phyloP scores from a whole-genome alignment of 2,329 filamentous ascomycete species.

The Ophiocordyceps camponoti-floridani region DNA sequence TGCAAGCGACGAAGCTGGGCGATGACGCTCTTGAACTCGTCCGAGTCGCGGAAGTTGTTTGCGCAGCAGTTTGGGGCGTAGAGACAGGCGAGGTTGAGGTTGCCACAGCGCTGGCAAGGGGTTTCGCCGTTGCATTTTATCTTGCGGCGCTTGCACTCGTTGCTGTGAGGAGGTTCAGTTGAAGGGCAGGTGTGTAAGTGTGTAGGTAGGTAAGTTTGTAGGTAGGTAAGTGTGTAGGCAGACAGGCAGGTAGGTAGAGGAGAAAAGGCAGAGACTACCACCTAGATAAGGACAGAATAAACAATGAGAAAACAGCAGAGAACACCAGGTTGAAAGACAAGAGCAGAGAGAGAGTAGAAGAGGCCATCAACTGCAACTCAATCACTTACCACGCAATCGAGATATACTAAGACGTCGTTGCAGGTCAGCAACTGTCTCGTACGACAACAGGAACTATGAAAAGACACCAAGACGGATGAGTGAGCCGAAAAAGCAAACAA shows the following conservation, averaged over 20 bases:
- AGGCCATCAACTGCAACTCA: too few relatives aligned
- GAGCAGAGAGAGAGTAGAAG: not conserved
- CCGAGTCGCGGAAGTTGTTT: conserved; percentile 79
- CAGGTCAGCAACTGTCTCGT: not conserved
- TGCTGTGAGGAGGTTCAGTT: conserved; percentile 22
- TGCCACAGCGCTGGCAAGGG: conserved; percentile 49
- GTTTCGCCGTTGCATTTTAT: conserved; percentile 58
- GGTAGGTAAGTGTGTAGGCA: not conserved
- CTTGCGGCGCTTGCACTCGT: conserved; percentile 59
- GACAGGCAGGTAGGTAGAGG: not conserved
- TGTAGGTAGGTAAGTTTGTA: not conserved
- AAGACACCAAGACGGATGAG: not conserved
- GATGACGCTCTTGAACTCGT: conserved; percentile 74
- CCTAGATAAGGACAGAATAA: too few relatives aligned
- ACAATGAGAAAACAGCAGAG: not conserved
- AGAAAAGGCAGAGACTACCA: too few relatives aligned
- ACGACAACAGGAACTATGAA: not conserved
- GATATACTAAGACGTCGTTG: conserved; percentile 14
- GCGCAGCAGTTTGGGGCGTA: conserved; percentile 50
- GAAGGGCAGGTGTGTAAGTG: not conserved
- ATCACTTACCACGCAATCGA: conserved; percentile 39
- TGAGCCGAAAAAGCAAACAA: not conserved
- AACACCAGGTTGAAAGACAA: not conserved
- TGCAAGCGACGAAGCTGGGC: conserved; percentile 58
- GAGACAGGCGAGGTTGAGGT: conserved; percentile 46